phyloP scores from a whole-genome alignment of 202 grass and related monocot species.

The Carex arenaria region DNA sequence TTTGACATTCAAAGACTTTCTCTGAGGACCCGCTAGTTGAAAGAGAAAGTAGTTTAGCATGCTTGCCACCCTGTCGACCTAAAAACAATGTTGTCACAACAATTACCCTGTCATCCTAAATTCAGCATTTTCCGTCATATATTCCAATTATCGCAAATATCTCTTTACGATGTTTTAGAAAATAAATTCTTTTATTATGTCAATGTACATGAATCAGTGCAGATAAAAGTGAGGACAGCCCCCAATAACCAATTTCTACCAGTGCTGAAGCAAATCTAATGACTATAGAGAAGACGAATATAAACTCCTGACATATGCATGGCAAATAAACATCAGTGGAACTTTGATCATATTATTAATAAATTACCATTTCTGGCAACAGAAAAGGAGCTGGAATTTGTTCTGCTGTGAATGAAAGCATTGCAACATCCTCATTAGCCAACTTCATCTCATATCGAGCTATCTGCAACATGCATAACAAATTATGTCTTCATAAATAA shows the following conservation, averaged over 20 bases:
- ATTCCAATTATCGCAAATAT: neutral
- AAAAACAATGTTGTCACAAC: neutral
- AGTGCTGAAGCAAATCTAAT: neutral
- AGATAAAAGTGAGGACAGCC: neutral
- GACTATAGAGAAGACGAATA: neutral
- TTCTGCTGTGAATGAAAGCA: constrained; percentile 97
- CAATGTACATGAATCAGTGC: neutral
- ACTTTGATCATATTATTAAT: constrained; percentile 11
- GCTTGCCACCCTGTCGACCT: constrained; percentile 93
- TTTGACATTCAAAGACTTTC: constrained; percentile 86
- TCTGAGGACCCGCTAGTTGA: constrained; percentile 93
- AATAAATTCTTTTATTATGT: no score
- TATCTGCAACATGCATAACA: constrained; percentile 47
- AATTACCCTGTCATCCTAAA: neutral
- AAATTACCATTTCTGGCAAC: constrained; percentile 89
- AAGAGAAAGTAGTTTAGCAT: constrained; percentile 99
- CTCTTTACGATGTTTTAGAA: neutral
- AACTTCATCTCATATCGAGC: constrained; percentile 97
- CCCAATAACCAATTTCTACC: neutral
- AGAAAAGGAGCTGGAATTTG: constrained; percentile 95
- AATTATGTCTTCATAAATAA: neutral
- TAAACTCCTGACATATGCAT: neutral
- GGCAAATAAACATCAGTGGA: neutral
- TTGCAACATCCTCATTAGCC: constrained; percentile 95
- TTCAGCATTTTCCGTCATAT: neutral